A percentile compares a stretch with the other conserved stretches of the same genome.
These are phyloP conservation scores for Metarhizium humberi DNA, from an alignment of 2,329 filamentous ascomycete species.

Conservation along the genomic window DNA sequence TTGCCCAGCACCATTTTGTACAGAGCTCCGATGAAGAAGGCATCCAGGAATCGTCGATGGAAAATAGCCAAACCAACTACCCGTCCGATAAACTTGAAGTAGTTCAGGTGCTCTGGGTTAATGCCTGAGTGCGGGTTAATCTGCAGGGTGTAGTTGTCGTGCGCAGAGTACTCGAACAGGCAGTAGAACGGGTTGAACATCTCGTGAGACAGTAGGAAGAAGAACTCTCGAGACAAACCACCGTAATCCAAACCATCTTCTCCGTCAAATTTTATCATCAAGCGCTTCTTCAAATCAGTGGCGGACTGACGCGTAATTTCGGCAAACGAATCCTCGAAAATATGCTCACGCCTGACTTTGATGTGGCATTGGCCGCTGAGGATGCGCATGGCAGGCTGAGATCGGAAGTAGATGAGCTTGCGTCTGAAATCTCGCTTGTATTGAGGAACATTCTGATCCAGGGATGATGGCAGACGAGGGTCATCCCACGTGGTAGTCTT, in stretches of 20 bases:
- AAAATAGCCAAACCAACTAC: constrained; percentile 97
- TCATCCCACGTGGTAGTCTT: constrained; percentile 99
- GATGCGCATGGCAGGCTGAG: constrained; percentile 91
- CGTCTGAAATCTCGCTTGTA: constrained; percentile 98
- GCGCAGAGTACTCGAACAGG: constrained; percentile 96
- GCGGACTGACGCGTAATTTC: constrained; percentile 97
- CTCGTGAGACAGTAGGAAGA: constrained; percentile 97
- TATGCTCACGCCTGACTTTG: constrained; percentile 91
- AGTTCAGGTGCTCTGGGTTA: constrained; percentile 97
- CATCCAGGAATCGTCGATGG: constrained; percentile 93
- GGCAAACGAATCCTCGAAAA: constrained; percentile 97
- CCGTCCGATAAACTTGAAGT: constrained; percentile 98
- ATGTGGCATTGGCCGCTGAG: constrained; percentile 95
- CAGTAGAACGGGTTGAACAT: constrained; percentile 99
- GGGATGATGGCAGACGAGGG: constrained; percentile 82
- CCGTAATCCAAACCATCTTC: constrained; percentile 98
- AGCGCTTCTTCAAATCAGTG: constrained; percentile 89
- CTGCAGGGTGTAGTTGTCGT: constrained; percentile 99
- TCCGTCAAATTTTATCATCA: constrained; percentile 99
- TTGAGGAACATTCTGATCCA: constrained; percentile 97
- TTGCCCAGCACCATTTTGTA: constrained; percentile 99
- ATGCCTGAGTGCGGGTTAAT: constrained; percentile 99
- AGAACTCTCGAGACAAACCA: constrained; percentile 96
- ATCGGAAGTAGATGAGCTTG: constrained; percentile 98
- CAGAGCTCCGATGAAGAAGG: constrained; percentile 97